Base-by-base conservation (phyloP, 192 early-diverging fungal species). In the Coemansia sp. region DNA sequence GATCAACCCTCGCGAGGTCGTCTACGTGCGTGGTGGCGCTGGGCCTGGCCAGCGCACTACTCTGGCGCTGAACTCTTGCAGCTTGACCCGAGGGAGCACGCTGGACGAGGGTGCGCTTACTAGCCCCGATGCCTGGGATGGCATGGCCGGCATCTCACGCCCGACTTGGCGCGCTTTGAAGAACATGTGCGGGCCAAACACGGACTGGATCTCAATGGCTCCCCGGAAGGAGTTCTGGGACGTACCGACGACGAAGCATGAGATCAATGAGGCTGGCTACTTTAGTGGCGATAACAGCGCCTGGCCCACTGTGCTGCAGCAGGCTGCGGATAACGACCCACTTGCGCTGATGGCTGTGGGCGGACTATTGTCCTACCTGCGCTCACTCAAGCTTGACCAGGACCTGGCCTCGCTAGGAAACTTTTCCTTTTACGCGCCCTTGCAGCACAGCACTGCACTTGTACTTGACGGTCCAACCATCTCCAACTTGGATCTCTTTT, bases 401-500 rank as follows among this genome's bases (percentile, higher is more conserved):
- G 91, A 94, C 58, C 77, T 98, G 24, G 77, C 95, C 17, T 96
- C 95, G 4, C 87, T 93, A 39, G 84, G 86, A 34, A 97, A 97
- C 76, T 91, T 99, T 72, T 72, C 85, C 24, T 36, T 71, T 1
- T 99, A 99, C 72, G 87, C 95, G 62, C 95, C 95, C 11, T 86
- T 96, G 62, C 87, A 90, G 46, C 87, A 89, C 31, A 75, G 80
- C 1, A 85, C 87, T 9, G 90, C 91, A 12, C 80, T 98, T 19
- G 86, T 97, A 19, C 85, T 99, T 31, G 96, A 99, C 61, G 95
- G 95, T 4, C 94, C 95, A 55, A 95, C 98, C 1, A 75, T 99
- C 19, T 84, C 91, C 58, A 98, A 98, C 63, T 74, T 99, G 22
- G 96, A 99, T 67, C 78, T 99, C 15, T 95, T 99, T 59, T 80